phyloP scores from a whole-genome alignment of 208 protist species.

The Acanthamoeba quina region DNA sequence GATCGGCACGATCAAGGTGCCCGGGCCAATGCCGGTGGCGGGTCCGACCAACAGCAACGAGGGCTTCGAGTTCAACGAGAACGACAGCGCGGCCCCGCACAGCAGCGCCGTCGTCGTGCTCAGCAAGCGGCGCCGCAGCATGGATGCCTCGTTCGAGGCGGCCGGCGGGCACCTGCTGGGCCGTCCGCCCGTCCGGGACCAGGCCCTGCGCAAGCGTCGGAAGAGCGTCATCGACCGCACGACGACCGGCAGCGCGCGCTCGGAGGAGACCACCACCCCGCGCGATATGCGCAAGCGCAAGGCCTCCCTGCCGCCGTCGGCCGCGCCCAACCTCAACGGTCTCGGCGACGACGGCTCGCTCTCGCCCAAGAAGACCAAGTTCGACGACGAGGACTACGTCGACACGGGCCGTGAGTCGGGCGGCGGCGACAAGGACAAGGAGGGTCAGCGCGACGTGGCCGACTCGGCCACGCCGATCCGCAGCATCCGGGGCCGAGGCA shows the following conservation, averaged over 20 bases:
- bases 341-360: not conserved
- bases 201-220: constrained; percentile 10
- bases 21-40: not conserved
- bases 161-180: not conserved
- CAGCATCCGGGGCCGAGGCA: not conserved
- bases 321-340: not conserved
- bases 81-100: not conserved
- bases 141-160: constrained; percentile 3
- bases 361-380: constrained; percentile 4
- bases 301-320: not conserved
- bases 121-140: constrained; percentile 17
- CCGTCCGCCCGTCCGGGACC: not conserved
- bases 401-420: not conserved
- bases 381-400: constrained; percentile 8
- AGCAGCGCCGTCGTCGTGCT: not conserved
- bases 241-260: not conserved
- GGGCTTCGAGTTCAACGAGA: constrained; percentile 41
- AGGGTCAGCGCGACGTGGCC: not conserved
- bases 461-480: not conserved
- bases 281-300: constrained; percentile 31
- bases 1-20: not conserved
- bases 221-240: constrained; percentile 35
- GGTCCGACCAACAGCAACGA: not conserved
- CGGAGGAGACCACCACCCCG: not conserved
- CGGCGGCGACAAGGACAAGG: not conserved